A percentile compares a stretch with the other conserved stretches of the same genome.
Evolutionary conservation across 257 asterid species (phyloP).

Genomic region (Solanum pinnatisectum): DNA sequence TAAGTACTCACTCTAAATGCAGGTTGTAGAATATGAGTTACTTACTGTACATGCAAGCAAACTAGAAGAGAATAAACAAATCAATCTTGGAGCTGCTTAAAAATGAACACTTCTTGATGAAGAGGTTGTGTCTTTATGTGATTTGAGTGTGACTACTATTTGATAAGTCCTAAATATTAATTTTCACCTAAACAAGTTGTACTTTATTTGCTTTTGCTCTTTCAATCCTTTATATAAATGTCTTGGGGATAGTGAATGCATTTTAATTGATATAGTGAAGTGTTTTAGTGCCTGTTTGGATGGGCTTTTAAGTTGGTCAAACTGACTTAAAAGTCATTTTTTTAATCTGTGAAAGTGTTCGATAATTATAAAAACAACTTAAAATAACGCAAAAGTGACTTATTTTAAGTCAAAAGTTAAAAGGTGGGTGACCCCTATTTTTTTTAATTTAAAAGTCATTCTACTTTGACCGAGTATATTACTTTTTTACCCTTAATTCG

Average conservation of each 20-base stretch:
- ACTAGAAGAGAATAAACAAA: slow-evolving; percentile 19
- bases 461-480: no score
- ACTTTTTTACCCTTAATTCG: no score
- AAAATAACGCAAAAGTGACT: no score
- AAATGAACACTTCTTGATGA: neutral
- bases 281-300: neutral
- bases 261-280: neutral
- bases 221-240: neutral
- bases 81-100: slow-evolving; percentile 1
- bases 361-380: no score
- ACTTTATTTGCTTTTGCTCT: neutral
- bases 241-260: neutral
- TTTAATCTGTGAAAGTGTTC: no score
- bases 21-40: slow-evolving; percentile 29
- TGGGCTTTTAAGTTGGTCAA: no score
- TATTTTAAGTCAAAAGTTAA: no score
- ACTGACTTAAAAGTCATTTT: no score
- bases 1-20: neutral
- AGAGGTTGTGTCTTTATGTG: neutral
- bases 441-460: no score
- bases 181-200: neutral
- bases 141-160: neutral
- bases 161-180: neutral
- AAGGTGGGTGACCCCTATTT: no score
- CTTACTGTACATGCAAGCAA: slow-evolving; percentile 21